Conservation (phyloP, 2,329 filamentous ascomycete genomes). For the Nemania sp. region DNA sequence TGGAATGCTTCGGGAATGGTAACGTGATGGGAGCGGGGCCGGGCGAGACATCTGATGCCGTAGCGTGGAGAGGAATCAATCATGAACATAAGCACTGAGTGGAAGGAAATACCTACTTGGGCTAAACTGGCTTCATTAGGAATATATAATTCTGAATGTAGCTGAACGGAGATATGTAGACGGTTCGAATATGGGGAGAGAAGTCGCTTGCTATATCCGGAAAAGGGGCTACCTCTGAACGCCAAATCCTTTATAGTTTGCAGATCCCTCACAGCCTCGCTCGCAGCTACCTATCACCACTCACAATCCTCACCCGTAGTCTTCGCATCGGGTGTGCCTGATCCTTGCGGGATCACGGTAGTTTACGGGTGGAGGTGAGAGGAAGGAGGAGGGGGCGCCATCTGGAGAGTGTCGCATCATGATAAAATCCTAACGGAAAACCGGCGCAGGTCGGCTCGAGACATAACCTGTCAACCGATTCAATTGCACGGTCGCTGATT, state of each 20-base stretch:
- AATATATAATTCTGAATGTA: neutral
- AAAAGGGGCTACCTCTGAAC: constrained; percentile 1
- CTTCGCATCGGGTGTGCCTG: neutral
- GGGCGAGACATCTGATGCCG: constrained; percentile 14
- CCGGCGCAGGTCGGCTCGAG: too few relatives aligned
- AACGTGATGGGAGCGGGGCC: constrained; percentile 10
- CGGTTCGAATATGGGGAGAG: neutral
- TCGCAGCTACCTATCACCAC: too few relatives aligned
- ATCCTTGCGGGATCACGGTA: constrained; percentile 2
- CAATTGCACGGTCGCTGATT: too few relatives aligned
- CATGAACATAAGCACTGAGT: neutral
- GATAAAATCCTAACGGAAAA: neutral
- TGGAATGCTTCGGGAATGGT: constrained; percentile 9
- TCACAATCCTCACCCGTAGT: too few relatives aligned
- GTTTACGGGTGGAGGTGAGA: neutral
- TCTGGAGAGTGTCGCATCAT: neutral
- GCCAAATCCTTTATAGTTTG: too few relatives aligned
- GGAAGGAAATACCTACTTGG: neutral
- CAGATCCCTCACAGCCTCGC: too few relatives aligned
- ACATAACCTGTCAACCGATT: neutral
- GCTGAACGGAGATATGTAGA: neutral
- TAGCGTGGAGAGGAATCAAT: constrained; percentile 4
- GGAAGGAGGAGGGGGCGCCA: neutral
- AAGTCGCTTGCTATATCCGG: constrained; percentile 15
- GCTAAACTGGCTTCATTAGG: neutral